A percentile compares a stretch with the other conserved stretches of the same genome.
These are phyloP conservation scores for Citrus inodora DNA, from an alignment of 345 rosid genomes.

Conservation along the genomic window DNA sequence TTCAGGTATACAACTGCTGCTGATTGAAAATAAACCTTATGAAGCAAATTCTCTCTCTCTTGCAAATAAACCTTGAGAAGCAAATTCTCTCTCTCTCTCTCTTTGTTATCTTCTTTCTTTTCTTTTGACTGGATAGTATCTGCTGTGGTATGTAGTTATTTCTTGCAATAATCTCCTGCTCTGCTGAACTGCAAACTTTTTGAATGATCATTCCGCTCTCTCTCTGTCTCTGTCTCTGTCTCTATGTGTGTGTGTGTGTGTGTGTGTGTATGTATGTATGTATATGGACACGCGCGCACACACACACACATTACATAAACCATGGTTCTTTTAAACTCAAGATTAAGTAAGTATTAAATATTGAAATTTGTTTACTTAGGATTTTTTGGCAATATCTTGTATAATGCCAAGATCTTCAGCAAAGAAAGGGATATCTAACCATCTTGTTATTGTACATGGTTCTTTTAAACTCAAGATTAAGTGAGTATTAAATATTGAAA, in stretches of 20 bases:
- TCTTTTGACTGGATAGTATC: background rate
- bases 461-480: background rate
- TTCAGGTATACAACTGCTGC: slow-evolving; percentile 55
- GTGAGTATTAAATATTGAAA: background rate
- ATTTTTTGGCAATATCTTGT: background rate
- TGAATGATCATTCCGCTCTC: background rate
- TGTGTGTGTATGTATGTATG: too few species aligned
- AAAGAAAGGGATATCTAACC: background rate
- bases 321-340: background rate
- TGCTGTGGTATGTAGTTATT: background rate
- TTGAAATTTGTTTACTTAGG: background rate
- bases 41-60: background rate
- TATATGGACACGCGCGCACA: too few species aligned
- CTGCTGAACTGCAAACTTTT: background rate
- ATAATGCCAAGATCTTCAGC: background rate
- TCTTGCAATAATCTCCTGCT: background rate
- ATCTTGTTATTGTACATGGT: background rate
- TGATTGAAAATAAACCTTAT: background rate
- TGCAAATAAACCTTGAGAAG: too few species aligned
- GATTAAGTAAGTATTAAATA: background rate
- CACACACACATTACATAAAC: background rate
- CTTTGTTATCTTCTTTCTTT: background rate
- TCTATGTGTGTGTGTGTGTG: background rate
- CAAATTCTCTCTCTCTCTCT: too few species aligned
- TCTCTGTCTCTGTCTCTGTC: accelerated